Conservation (phyloP, 768 basidiomycete genomes). For the Lentinula raphanica region DNA sequence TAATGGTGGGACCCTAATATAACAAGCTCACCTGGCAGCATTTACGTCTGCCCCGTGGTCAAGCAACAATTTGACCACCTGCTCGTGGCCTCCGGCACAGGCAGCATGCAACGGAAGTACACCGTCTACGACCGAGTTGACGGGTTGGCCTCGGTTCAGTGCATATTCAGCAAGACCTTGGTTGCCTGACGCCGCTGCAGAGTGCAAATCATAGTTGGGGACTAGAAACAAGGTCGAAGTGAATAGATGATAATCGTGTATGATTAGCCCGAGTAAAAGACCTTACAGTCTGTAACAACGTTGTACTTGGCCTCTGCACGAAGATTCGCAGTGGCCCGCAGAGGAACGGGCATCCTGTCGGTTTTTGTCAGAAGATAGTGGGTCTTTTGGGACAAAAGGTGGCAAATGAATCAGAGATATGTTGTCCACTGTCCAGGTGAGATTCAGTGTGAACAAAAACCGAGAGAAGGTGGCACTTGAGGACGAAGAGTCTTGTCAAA, state of each 20-base stretch:
- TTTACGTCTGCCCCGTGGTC: constrained; percentile 98
- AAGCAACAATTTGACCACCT: constrained; percentile 83
- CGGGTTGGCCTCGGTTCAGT: constrained; percentile 88
- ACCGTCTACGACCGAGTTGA: constrained; percentile 94
- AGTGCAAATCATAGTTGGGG: constrained; percentile 71
- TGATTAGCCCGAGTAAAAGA: neutral
- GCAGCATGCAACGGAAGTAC: constrained; percentile 97
- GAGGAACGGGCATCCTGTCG: constrained; percentile 40
- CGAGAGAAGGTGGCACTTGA: neutral
- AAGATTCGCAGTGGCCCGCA: constrained; percentile 36
- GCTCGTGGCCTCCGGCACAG: constrained; percentile 82
- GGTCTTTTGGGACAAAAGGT: neutral
- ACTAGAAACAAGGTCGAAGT: constrained; percentile 34
- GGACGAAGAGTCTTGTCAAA: neutral
- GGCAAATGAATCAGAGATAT: neutral
- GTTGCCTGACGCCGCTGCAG: constrained; percentile 80
- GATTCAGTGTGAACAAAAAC: neutral
- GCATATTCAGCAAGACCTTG: constrained; percentile 92
- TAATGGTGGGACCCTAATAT: neutral
- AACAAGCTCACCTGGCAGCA: constrained; percentile 67
- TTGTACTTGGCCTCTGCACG: constrained; percentile 54
- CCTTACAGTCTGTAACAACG: constrained; percentile 53
- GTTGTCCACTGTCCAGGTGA: neutral
- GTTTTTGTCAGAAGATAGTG: neutral
- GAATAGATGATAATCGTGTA: neutral